Evolutionary conservation across 2,329 filamentous ascomycete genomes (phyloP).

Genomic region (Diplodia sapinea): DNA sequence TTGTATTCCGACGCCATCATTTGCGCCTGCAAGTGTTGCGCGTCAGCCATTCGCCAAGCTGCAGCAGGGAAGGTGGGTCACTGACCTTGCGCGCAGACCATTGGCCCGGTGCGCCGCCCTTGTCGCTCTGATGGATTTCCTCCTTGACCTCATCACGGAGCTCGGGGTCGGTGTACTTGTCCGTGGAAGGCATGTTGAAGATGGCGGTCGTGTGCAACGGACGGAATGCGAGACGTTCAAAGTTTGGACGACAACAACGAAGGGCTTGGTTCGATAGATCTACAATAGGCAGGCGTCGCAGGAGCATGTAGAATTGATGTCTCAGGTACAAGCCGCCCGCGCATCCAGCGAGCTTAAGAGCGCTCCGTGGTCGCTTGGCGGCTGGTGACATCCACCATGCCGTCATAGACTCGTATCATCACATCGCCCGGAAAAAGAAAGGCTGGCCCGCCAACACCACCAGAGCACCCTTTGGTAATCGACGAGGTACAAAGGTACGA

Average conservation of each 20-base stretch:
- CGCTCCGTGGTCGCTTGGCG: not conserved
- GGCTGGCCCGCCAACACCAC: not conserved
- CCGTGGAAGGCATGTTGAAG: conserved; percentile 51
- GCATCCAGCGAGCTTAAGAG: conserved; percentile 1
- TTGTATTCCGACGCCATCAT: conserved; percentile 57
- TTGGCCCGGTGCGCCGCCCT: conserved; percentile 56
- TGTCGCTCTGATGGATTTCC: conserved; percentile 53
- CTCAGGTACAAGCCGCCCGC: not conserved
- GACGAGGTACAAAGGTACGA: not conserved
- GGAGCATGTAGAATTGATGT: not conserved
- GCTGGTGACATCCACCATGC: not conserved
- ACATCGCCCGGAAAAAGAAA: conserved; percentile 4
- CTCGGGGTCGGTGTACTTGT: conserved; percentile 56
- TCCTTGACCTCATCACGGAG: conserved; percentile 55
- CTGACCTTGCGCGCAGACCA: conserved; percentile 56
- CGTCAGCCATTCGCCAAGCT: not conserved
- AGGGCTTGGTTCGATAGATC: not conserved
- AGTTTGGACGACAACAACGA: not conserved
- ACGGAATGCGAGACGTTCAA: not conserved
- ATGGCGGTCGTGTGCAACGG: not conserved
- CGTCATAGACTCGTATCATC: conserved; percentile 9
- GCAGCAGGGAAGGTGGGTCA: not conserved
- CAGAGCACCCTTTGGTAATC: not conserved
- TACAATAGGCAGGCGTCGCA: not conserved
- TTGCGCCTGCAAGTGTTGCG: conserved; percentile 45